Base-by-base conservation (phyloP, 2,329 filamentous ascomycete species). In the Calonectria pauciramosa region DNA sequence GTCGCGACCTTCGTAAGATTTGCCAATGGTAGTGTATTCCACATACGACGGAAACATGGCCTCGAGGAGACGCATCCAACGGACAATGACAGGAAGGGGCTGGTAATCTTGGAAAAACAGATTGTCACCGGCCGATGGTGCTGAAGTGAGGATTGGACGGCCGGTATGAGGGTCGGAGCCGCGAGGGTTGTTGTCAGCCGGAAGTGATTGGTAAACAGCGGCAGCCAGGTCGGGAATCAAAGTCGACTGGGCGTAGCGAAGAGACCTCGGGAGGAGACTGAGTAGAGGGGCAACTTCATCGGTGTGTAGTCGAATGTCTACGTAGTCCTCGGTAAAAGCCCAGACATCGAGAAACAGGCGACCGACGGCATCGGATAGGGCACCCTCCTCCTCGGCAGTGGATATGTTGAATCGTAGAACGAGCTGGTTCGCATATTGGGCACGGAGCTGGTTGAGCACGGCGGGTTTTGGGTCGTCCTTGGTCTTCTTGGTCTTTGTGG, bases 101-200 rank as follows among this genome's bases (percentile, higher is more conserved):
- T 98, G 97, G 84, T 98, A 99, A 82, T 98, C 93, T 67, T 92
- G 91, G 86, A 99, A 99, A 87, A 98, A 99, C 49, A 98, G 88
- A 81, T 96, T 95, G 72, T 93, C 91, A n/a, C 86, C 82, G 71
- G 85, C 84, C 14, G 83, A 83, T 34, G 79, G 70, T 81, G 85
- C 60, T 77, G 83, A 26, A 75, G 79, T 52, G n/a, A 78, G 86
- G 76, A 80, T 81, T 67, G 76, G 82, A 73, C 74, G 81, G 65
- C 74, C 80, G 71, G 75, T 85, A 70, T 79, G 83, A 11, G 79
- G 74, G 13, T 81, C 77, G 10, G 76, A 41, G 20, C 68, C 71
- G 20, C 67, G 71, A 3, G 77, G 72, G 26, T 71, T 68, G 41
- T 78, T 74, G 20, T 78, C 76, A 13, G 77, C 78, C 8, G 84